Base-by-base conservation (phyloP, 2,329 filamentous ascomycete species). In the Dendrostoma leiphaemia region DNA sequence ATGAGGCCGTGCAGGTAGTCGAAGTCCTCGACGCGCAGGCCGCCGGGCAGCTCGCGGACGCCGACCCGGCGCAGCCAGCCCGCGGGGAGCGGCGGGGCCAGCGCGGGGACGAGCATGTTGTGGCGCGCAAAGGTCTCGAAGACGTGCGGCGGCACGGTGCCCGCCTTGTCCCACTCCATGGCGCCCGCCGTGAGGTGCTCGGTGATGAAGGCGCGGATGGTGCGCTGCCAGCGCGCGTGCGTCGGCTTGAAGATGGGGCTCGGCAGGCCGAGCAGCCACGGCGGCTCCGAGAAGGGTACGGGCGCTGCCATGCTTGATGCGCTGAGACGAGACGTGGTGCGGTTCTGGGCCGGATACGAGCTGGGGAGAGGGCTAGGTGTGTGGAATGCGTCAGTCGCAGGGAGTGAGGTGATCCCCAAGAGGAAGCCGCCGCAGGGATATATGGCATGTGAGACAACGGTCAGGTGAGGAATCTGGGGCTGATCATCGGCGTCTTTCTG, bases 1-100 rank as follows among this genome's bases (percentile, higher is more conserved):
- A 91, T 90, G 51, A 84, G 75, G 0, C 79, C 83, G 64, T 91
- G 87, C 9, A 89, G 73, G 60, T 86, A 85, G 63, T 90, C 87
- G 72, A 85, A 91, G 24, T 91, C 85, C 64, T 91, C 87, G 2
- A 91, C 81, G 60, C 82, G 84, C 2, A 86, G 68, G 0, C 80
- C 80, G 1, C 86, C 86, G 0, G 86, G 73, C 37, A 91, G 81
- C 61, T 88, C 80, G 54, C 83, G 72, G 43, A 91, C 84, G 0
- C 84, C 86, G 17, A 87, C 63, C 41, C 74, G 79, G 67, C 85
- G 85, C 57, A 90, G 71, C 83, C 86, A 87, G 46, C 78, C 77
- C 1, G 86, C 80, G 0, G 88, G 88, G 17, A 91, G 67, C 1
- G 88, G 88, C 0, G 86, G 80, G 0, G 86, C 85, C 26, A 91